phyloP scores from a whole-genome alignment of 228 moss, liverwort and hornwort species.

The Sphagnum magellanicum region DNA sequence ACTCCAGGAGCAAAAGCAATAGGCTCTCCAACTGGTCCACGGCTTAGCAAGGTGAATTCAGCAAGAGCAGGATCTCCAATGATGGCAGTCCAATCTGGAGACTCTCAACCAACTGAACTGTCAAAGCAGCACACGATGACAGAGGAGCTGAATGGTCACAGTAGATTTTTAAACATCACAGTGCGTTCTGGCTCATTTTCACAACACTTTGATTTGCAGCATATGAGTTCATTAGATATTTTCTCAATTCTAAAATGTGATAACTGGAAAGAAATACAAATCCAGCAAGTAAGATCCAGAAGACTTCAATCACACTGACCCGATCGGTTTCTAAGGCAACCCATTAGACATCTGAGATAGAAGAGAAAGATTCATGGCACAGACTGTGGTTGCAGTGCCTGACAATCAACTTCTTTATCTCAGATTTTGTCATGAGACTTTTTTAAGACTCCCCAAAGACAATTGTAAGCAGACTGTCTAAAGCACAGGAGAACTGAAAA shows the following conservation, averaged over 20 bases:
- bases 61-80: constrained; percentile 13
- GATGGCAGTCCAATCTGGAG: constrained; percentile 1
- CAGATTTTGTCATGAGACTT: not conserved
- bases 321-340: too few species aligned
- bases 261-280: too few species aligned
- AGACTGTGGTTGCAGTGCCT: not conserved
- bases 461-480: not conserved
- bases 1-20: constrained; percentile 12
- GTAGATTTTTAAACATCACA: constrained; percentile 60
- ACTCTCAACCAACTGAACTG: constrained; percentile 8
- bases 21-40: constrained; percentile 7
- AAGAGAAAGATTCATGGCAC: not conserved
- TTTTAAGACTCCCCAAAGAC: too few species aligned
- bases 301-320: too few species aligned
- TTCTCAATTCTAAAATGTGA: constrained; percentile 34
- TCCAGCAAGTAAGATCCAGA: too few species aligned
- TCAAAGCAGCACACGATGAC: constrained; percentile 1
- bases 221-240: constrained; percentile 56
- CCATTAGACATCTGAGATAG: not conserved
- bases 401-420: too few species aligned
- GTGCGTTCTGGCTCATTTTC: constrained; percentile 76
- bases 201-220: constrained; percentile 57
- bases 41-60: constrained; percentile 30
- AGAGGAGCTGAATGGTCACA: constrained; percentile 52
- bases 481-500: not conserved